Base-by-base conservation (phyloP, 2,329 filamentous ascomycete species). In the Ophiostoma ips region DNA sequence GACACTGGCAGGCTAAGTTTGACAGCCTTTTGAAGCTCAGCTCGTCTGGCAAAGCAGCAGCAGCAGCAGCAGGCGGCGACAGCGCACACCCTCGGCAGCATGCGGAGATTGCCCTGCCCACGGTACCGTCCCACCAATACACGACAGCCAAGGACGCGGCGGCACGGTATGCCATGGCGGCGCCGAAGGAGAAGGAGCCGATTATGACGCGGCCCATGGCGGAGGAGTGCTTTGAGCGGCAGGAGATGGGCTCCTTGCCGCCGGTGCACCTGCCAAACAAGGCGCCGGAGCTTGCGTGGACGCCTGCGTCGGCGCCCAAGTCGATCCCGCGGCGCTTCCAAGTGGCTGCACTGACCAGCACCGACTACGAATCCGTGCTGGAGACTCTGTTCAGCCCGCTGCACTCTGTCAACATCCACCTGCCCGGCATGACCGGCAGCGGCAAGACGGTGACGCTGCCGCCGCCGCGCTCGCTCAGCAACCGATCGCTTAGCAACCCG, bases 181-280 rank as follows among this genome's bases (percentile, higher is more conserved):
- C 46, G 5, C 68, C 60, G 16, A 61, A 63, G 28, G 68, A 67
- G 16, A 61, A 63, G 28, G 68, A 67, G 45, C 69, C 71, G 30
- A 61, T 73, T 18, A 71, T 71, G 15, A 79, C 79, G 4, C 84
- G 82, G 59, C 78, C 79, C 45, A 83, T 87, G 66, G 83, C 84
- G 6, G 84, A 87, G 55, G 81, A 85, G 54, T 86, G 85, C 56
- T 89, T 89, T 56, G 84, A 87, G 60, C 83, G 87, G 59, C 83
- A 85, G 59, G 83, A 88, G 62, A 84, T 84, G 69, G 84, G 84
- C 3, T 88, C 84, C 8, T 66, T 87, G n/a, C 84, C 84, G 0
- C 72, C 76, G 19, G 78, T 88, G 21, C 76, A 75, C 50, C 66
- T 88, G n/a, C 84, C 84, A 8, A 70, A 72, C 44, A 73, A 72